Conservation (phyloP, 2,329 filamentous ascomycete species). For the Penicillium crustosum region DNA sequence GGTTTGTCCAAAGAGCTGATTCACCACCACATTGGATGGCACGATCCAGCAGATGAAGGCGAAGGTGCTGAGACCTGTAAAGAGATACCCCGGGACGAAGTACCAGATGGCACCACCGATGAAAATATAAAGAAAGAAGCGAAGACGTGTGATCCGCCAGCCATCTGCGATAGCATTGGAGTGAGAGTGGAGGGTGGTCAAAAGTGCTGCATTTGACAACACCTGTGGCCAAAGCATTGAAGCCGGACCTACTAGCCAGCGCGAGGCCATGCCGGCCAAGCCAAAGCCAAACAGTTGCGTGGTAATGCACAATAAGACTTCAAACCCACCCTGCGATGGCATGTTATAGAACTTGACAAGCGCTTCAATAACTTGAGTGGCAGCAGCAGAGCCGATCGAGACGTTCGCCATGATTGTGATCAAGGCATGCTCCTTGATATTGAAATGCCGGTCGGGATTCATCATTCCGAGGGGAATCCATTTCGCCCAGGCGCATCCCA, state of each 20-base stretch:
- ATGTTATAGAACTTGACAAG: constrained; percentile 56
- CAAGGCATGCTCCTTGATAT: constrained; percentile 44
- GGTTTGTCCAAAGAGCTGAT: constrained; percentile 69
- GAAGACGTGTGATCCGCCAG: constrained; percentile 40
- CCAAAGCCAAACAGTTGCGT: constrained; percentile 65
- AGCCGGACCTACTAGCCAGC: constrained; percentile 60
- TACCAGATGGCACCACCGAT: constrained; percentile 37
- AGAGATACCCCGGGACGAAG: constrained; percentile 61
- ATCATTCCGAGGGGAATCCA: constrained; percentile 42
- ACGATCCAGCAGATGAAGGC: constrained; percentile 71
- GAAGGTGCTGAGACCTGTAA: constrained; percentile 67
- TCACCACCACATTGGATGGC: constrained; percentile 66
- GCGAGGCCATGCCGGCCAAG: constrained; percentile 59
- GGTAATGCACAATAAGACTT: constrained; percentile 60
- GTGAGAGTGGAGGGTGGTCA: constrained; percentile 41
- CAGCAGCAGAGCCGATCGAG: constrained; percentile 47
- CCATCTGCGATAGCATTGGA: constrained; percentile 42
- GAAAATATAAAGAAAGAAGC: constrained; percentile 40
- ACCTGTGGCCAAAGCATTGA: constrained; percentile 66
- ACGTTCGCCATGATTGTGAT: constrained; percentile 50
- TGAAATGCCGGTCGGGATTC: constrained; percentile 46
- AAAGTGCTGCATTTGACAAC: constrained; percentile 52
- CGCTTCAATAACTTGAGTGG: constrained; percentile 41
- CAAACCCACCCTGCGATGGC: constrained; percentile 58
- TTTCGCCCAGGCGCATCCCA: constrained; percentile 43